A percentile compares a stretch with the other conserved stretches of the same genome.
Conservation (phyloP, 768 basidiomycete genomes). For the Macrolepiota albuminosa region DNA sequence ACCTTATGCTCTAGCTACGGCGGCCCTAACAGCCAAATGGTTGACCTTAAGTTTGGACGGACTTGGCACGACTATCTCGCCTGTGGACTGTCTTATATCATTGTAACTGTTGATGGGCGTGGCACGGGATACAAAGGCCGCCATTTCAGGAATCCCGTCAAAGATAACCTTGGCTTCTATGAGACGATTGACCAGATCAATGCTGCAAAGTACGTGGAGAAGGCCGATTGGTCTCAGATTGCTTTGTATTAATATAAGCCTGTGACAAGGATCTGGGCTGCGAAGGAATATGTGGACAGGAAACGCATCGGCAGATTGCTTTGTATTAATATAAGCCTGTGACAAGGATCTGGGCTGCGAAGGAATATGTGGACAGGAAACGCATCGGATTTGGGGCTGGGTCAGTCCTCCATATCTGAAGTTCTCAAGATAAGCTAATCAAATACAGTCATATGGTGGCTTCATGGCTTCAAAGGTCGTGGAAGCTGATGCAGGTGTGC, state of each 20-base stretch:
- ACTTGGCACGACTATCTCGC: constrained; percentile 90
- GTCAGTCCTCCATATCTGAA: constrained; percentile 37
- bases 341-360: constrained; percentile 73
- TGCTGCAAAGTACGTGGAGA: constrained; percentile 65
- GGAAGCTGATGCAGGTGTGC: constrained; percentile 86
- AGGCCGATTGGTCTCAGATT: constrained; percentile 4
- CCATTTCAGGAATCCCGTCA: constrained; percentile 79
- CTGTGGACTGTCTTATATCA: constrained; percentile 74
- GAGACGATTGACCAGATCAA: constrained; percentile 89
- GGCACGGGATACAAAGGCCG: constrained; percentile 93
- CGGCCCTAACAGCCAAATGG: constrained; percentile 82
- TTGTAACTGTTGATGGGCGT: constrained; percentile 87
- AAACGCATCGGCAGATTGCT: constrained; percentile 61
- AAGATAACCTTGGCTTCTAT: constrained; percentile 81
- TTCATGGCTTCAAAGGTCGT: constrained; percentile 93
- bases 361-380: constrained; percentile 82
- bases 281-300: constrained; percentile 83
- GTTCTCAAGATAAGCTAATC: constrained; percentile 7
- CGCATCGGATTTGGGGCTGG: constrained; percentile 98
- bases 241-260: neutral
- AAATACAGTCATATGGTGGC: constrained; percentile 82
- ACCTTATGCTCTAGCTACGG: constrained; percentile 59
- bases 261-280: constrained; percentile 65
- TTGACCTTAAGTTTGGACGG: constrained; percentile 58
- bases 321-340: constrained; percentile 1